These are phyloP conservation scores for Solidago caesia DNA, from an alignment of 129 eudicot genomes.

Conservation along the genomic window DNA sequence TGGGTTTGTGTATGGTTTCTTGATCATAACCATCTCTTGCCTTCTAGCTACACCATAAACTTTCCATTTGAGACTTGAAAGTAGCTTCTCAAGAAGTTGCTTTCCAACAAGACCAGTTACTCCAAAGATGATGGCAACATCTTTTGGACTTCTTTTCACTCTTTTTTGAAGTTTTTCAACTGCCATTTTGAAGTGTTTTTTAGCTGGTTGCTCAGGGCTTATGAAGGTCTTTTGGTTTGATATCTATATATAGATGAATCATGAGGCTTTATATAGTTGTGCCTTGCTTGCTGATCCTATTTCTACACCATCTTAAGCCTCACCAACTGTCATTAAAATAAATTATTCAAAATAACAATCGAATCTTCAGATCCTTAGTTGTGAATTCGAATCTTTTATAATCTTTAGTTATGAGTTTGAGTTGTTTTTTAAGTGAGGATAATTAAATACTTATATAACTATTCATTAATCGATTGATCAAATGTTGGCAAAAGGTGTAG, in stretches of 20 bases:
- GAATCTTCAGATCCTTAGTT: not conserved
- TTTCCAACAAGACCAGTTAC: slow-evolving; percentile 83
- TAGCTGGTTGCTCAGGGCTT: slow-evolving; percentile 8
- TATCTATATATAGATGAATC: slow-evolving; percentile 3
- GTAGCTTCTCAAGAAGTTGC: slow-evolving; percentile 65
- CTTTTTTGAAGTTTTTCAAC: slow-evolving; percentile 38
- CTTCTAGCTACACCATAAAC: slow-evolving; percentile 80
- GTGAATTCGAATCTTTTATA: slow-evolving; percentile 11
- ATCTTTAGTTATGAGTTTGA: not conserved
- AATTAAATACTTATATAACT: not conserved
- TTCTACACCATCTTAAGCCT: slow-evolving; percentile 15
- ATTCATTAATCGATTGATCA: too few species aligned
- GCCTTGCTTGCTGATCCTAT: slow-evolving; percentile 11
- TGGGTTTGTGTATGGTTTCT: slow-evolving; percentile 26
- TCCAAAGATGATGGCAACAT: slow-evolving; percentile 78
- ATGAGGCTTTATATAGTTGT: slow-evolving; percentile 38
- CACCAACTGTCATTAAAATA: slow-evolving; percentile 32
- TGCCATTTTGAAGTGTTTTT: slow-evolving; percentile 38
- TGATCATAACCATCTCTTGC: slow-evolving; percentile 24
- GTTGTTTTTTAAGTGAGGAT: not conserved
- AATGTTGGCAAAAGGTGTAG: too few species aligned
- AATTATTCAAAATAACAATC: slow-evolving; percentile 8
- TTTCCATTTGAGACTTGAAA: slow-evolving; percentile 59
- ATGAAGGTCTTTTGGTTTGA: slow-evolving; percentile 17
- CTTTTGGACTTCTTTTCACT: slow-evolving; percentile 28